Percentiles rank a stretch among this genome's conserved stretches.
These are phyloP conservation scores for Apophysomyces sp. DNA, from an alignment of 371 early-diverging fungal species.

Conservation along the genomic window DNA sequence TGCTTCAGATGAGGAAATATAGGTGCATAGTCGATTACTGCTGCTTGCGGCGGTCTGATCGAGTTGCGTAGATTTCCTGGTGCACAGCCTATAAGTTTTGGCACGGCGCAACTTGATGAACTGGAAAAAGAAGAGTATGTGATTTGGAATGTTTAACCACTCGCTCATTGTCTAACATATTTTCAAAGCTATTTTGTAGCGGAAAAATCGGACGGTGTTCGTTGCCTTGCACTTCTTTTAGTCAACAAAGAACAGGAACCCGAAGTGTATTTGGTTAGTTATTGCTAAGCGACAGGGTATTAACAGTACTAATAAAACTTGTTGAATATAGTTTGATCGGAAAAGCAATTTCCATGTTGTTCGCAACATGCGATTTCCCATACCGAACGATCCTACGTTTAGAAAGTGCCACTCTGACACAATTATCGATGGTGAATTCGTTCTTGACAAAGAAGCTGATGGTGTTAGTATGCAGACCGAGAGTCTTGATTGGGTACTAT, in stretches of 20 bases:
- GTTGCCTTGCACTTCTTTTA: constrained; percentile 78
- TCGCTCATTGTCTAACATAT: neutral
- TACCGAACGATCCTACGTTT: constrained; percentile 44
- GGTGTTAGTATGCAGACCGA: constrained; percentile 47
- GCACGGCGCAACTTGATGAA: constrained; percentile 62
- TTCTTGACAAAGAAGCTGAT: constrained; percentile 67
- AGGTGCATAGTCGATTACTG: constrained; percentile 22
- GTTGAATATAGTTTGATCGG: constrained; percentile 75
- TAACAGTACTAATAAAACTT: neutral
- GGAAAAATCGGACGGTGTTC: constrained; percentile 98
- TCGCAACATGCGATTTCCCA: constrained; percentile 69
- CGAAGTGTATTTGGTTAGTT: constrained; percentile 64
- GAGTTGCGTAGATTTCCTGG: constrained; percentile 73
- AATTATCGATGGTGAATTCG: constrained; percentile 92
- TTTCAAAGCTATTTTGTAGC: constrained; percentile 85
- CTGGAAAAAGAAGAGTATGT: constrained; percentile 75
- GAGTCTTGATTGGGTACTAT: neutral
- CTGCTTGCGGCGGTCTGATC: constrained; percentile 2
- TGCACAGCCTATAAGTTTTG: constrained; percentile 94
- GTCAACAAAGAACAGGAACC: constrained; percentile 40
- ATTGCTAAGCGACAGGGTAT: constrained; percentile 2
- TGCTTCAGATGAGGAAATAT: constrained; percentile 39
- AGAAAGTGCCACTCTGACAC: constrained; percentile 69
- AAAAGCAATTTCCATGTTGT: constrained; percentile 79
- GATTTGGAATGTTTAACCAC: neutral